phyloP scores from a whole-genome alignment of 2,329 filamentous ascomycete species.

The Sclerotinia minor region DNA sequence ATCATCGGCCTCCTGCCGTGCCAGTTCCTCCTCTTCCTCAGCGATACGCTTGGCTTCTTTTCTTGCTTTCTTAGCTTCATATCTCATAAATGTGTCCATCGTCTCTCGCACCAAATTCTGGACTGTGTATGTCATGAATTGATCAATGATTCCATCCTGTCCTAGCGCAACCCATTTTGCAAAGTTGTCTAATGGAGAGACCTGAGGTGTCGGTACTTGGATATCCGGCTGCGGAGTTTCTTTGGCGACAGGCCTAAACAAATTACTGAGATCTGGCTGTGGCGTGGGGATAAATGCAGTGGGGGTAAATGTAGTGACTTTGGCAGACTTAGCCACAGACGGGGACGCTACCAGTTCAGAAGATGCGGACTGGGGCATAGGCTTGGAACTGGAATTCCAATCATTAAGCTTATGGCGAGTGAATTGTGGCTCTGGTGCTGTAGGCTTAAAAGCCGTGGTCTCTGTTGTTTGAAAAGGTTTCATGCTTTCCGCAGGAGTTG shows the following conservation, averaged over 20 bases:
- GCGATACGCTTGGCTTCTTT: constrained; percentile 27
- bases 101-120: constrained; percentile 32
- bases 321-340: background rate
- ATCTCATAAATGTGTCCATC: constrained; percentile 28
- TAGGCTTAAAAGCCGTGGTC: background rate
- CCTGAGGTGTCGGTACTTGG: background rate
- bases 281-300: background rate
- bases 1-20: constrained; percentile 32
- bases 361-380: constrained; percentile 1
- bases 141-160: constrained; percentile 40
- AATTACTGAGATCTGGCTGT: constrained; percentile 1
- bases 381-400: constrained; percentile 13
- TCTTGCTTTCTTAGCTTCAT: constrained; percentile 24
- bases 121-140: constrained; percentile 37
- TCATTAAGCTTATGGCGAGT: constrained; percentile 5
- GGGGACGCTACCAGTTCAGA: background rate
- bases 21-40: constrained; percentile 32
- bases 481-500: background rate
- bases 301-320: background rate
- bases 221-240: background rate
- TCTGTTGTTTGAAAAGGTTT: background rate
- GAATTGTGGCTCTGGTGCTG: background rate
- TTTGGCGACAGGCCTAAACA: background rate
- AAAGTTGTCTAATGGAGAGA: constrained; percentile 24
- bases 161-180: constrained; percentile 39